phyloP scores from a whole-genome alignment of 306 rosid genomes.

The Vigna reflexopilosa region DNA sequence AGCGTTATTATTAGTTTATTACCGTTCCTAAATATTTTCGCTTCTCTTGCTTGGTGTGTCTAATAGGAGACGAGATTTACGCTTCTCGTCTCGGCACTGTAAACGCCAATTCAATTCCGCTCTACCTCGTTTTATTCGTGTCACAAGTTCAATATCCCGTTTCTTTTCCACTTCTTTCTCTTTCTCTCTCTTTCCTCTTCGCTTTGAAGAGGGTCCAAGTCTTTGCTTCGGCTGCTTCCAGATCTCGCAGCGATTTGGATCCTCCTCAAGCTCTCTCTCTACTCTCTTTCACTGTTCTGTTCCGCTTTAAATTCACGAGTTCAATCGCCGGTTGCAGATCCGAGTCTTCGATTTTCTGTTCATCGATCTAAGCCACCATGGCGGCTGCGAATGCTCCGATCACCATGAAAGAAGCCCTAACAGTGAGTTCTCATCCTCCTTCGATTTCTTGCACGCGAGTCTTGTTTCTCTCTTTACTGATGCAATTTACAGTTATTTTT shows the following conservation, averaged over 20 bases:
- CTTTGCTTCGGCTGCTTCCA: constrained; percentile 49
- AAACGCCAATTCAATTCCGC: constrained; percentile 4
- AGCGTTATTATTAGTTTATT: not conserved
- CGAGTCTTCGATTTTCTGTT: constrained; percentile 37
- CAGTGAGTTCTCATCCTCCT: constrained; percentile 61
- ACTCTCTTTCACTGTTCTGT: constrained; percentile 44
- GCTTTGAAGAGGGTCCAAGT: constrained; percentile 54
- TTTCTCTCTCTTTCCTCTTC: constrained; percentile 37
- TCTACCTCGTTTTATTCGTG: constrained; percentile 29
- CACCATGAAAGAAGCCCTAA: constrained; percentile 96
- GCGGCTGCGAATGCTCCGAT: constrained; percentile 99
- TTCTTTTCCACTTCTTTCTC: constrained; percentile 32
- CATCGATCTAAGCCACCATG: constrained; percentile 77
- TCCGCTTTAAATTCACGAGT: constrained; percentile 36
- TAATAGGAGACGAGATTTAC: constrained; percentile 21
- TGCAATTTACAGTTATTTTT: constrained; percentile 40
- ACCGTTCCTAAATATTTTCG: constrained; percentile 2
- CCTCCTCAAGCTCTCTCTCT: constrained; percentile 39
- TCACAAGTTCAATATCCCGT: constrained; percentile 30
- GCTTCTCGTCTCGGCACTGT: constrained; percentile 14
- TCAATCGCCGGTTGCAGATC: constrained; percentile 60
- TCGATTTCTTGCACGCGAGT: not conserved
- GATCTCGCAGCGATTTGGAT: constrained; percentile 70
- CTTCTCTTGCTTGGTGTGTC: not conserved
- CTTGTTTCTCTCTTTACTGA: not conserved